Base-by-base conservation (phyloP, 306 rosid genomes). In the Herpetospermum pedunculosum region DNA sequence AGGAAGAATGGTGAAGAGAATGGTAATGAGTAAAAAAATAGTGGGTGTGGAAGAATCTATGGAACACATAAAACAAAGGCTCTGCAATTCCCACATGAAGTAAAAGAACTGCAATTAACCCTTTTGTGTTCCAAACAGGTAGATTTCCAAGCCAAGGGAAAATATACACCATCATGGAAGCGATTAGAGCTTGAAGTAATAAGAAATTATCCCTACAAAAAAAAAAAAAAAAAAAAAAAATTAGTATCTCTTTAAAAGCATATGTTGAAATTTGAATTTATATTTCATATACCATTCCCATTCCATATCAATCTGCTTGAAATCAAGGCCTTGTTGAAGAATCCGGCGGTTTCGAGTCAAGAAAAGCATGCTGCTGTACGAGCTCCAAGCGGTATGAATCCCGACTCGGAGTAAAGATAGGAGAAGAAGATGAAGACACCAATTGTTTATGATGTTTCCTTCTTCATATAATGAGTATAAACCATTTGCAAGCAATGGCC, bases 261-360 rank as follows among this genome's bases (percentile, higher is more conserved):
- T 6, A 2, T 49, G 25, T 2, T 48, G 9, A 16, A 58, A 58
- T 29, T 58, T 58, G 44, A 32, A 60, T 1, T 18, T 0, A 4
- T 12, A 2, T 11, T 7, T 46, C 0, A 46, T 7, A 29, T 63
- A 94, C 99, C 99, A 91, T 81, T 94, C 81, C 96, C 96, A 94
- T 81, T 94, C 97, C 62, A 41, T 79, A 81, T 92, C 96, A 78
- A 92, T 70, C 80, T 92, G 98, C 72, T 90, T 88, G 92, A 92
- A 92, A 85, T 90, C 98, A 57, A 87, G 77, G 4, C 96, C 98
- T 28, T 84, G 78, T 43, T 83, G 80, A 15, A 87, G 44, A 81
- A 92, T 88, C 54, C 80, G 62, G 3, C 84, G 81, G 41, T 80
- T 92, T 81, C 95, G 75, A 0, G 91, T 88, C 3, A 92, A 83